phyloP scores from a whole-genome alignment of 2,329 filamentous ascomycete species.

The Colletotrichum salicis region DNA sequence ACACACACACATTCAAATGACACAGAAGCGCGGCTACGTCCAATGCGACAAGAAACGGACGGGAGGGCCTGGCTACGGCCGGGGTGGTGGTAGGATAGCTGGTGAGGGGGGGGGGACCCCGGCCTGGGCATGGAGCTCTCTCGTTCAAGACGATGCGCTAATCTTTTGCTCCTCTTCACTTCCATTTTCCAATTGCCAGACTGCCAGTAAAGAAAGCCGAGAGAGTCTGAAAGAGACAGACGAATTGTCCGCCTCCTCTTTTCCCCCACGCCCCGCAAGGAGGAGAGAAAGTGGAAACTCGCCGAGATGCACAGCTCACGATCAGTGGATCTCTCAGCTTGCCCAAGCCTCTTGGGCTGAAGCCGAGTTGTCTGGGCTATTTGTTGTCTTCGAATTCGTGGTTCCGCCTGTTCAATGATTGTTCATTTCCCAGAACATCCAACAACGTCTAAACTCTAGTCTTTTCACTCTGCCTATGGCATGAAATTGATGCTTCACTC shows the following conservation, averaged over 20 bases:
- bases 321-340: background rate
- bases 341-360: background rate
- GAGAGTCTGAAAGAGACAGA: background rate
- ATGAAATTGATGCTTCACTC: background rate
- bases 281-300: conserved; percentile 26
- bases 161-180: background rate
- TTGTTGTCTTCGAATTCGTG: background rate
- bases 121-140: background rate
- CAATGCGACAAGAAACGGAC: conserved; percentile 23
- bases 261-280: conserved; percentile 28
- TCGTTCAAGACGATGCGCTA: background rate
- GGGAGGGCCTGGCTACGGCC: conserved; percentile 14
- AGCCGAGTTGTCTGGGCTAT: background rate
- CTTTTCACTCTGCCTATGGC: too few species aligned
- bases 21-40: conserved; percentile 29
- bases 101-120: background rate
- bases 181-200: background rate
- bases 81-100: background rate
- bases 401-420: background rate
- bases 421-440: background rate
- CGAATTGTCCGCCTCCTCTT: background rate
- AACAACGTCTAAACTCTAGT: background rate
- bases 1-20: conserved; percentile 36
- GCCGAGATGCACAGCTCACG: conserved; percentile 12
- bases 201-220: background rate